phyloP scores from a whole-genome alignment of 352 stramenopile species.

The Pythium brachiatum region DNA sequence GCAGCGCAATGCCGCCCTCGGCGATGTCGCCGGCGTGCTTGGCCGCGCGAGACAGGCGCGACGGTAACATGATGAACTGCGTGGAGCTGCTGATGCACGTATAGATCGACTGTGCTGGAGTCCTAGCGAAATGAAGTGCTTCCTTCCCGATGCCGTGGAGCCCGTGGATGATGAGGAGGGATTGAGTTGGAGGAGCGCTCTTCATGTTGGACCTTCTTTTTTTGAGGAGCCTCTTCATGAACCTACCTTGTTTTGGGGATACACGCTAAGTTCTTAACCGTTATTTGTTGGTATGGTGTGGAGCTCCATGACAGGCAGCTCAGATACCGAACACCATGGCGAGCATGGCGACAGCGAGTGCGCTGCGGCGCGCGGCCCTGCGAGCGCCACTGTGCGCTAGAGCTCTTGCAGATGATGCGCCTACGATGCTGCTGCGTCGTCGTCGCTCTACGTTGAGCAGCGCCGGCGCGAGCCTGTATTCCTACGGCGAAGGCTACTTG shows the following conservation, averaged over 20 bases:
- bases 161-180: not conserved
- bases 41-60: slow-evolving; percentile 27
- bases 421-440: slow-evolving; percentile 3
- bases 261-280: not conserved
- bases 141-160: not conserved
- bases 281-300: not conserved
- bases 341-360: not conserved
- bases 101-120: too few species aligned
- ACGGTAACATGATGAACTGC: not conserved
- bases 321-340: not conserved
- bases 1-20: slow-evolving; percentile 39
- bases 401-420: not conserved
- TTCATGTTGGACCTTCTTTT: slow-evolving; percentile 6
- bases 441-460: slow-evolving; percentile 9
- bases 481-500: slow-evolving; percentile 78
- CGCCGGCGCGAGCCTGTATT: slow-evolving; percentile 33
- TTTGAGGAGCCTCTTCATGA: not conserved
- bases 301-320: slow-evolving; percentile 3
- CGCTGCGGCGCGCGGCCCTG: slow-evolving; percentile 2
- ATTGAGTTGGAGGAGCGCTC: not conserved
- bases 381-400: not conserved
- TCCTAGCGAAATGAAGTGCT: not conserved
- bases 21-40: slow-evolving; percentile 39
- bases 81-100: not conserved
- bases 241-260: not conserved